Conservation (phyloP, 2,329 filamentous ascomycete genomes). For the Byssoonygena ceratinophila region DNA sequence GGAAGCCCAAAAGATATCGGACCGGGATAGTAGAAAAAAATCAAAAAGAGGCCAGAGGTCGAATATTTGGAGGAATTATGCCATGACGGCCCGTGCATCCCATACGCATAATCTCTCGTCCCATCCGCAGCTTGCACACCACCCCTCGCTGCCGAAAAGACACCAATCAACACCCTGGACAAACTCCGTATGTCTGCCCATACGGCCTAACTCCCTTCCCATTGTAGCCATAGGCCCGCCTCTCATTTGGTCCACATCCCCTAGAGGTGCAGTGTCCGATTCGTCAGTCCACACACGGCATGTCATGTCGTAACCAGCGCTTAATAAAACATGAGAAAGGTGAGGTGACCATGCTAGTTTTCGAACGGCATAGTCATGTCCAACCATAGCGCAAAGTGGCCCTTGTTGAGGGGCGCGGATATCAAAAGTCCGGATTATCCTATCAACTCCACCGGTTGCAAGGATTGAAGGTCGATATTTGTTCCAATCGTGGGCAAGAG, state of each 20-base stretch:
- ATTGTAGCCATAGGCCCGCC: conserved; percentile 34
- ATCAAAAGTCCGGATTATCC: conserved; percentile 79
- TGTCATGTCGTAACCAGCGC: conserved; percentile 95
- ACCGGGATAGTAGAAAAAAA: too few relatives aligned
- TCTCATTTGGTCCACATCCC: conserved; percentile 32
- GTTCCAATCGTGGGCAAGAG: conserved; percentile 97
- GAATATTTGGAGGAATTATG: background rate
- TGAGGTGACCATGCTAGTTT: conserved; percentile 88
- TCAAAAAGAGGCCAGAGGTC: background rate
- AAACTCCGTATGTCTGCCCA: conserved; percentile 93
- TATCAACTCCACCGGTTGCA: conserved; percentile 82
- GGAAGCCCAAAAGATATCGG: background rate
- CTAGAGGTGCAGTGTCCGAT: conserved; percentile 32
- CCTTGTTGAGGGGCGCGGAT: conserved; percentile 64
- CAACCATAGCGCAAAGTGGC: conserved; percentile 61
- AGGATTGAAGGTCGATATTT: conserved; percentile 82
- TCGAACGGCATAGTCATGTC: conserved; percentile 84
- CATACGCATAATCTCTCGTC: conserved; percentile 84
- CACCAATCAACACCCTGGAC: conserved; percentile 97
- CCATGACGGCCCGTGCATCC: conserved; percentile 66
- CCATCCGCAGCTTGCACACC: conserved; percentile 92
- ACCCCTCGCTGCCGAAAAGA: conserved; percentile 85
- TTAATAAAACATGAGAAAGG: conserved; percentile 74
- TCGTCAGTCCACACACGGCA: conserved; percentile 88
- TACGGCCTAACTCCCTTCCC: conserved; percentile 67